phyloP scores from a whole-genome alignment of 371 early-diverging fungal species.

The Mortierella sp. region DNA sequence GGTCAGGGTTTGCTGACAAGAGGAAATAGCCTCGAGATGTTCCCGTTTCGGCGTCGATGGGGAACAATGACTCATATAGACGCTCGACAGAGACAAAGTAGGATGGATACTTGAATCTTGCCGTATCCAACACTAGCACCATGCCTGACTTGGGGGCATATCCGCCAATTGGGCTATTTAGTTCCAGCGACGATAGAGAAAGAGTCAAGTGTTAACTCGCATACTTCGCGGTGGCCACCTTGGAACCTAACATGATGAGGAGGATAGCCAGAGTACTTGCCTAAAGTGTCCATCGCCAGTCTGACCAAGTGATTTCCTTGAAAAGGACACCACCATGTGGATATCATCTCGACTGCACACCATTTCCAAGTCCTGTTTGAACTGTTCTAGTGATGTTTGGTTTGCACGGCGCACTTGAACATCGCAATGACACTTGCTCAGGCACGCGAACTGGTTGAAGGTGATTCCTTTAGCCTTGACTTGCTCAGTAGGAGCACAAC shows the following conservation, averaged over 20 bases:
- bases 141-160: slow-evolving; percentile 71
- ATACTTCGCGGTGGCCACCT: neutral
- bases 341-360: slow-evolving; percentile 75
- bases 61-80: slow-evolving; percentile 84
- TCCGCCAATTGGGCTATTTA: slow-evolving; percentile 73
- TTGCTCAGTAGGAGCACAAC: slow-evolving; percentile 81
- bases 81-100: slow-evolving; percentile 78
- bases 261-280: slow-evolving; percentile 3
- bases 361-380: slow-evolving; percentile 75
- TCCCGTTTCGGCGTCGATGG: slow-evolving; percentile 83
- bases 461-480: slow-evolving; percentile 89
- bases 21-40: slow-evolving; percentile 88
- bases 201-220: slow-evolving; percentile 1
- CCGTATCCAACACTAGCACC: slow-evolving; percentile 87
- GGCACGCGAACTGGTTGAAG: slow-evolving; percentile 88
- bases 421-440: slow-evolving; percentile 87
- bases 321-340: slow-evolving; percentile 91
- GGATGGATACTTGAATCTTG: slow-evolving; percentile 88
- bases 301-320: slow-evolving; percentile 81
- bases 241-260: neutral
- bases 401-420: slow-evolving; percentile 78
- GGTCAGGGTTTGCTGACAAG: slow-evolving; percentile 56
- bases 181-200: too few species aligned
- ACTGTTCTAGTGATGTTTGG: slow-evolving; percentile 77
- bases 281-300: slow-evolving; percentile 80